A percentile compares a stretch with the other conserved stretches of the same genome.
phyloP scores from a whole-genome alignment of 371 early-diverging fungal genomes.

The Mucor plumbeus region DNA sequence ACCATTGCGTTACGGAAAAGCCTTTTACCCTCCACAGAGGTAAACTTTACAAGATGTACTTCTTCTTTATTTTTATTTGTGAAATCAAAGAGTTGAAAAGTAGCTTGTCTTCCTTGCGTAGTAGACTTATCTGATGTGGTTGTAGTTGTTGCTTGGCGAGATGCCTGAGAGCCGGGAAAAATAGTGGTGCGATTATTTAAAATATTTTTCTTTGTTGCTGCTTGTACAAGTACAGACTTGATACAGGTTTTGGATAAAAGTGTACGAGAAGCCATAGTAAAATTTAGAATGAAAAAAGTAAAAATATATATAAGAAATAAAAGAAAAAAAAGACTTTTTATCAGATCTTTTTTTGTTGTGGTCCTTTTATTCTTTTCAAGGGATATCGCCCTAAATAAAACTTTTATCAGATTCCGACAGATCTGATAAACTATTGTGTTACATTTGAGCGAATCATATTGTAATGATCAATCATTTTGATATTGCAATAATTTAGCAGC shows the following conservation, averaged over 20 bases:
- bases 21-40: slow-evolving; percentile 76
- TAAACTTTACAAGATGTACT: slow-evolving; percentile 27
- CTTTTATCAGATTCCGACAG: slow-evolving; percentile 21
- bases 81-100: slow-evolving; percentile 2
- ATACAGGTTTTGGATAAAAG: slow-evolving; percentile 22
- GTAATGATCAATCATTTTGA: not conserved
- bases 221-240: slow-evolving; percentile 12
- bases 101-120: not conserved
- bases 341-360: not conserved
- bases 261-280: slow-evolving; percentile 21
- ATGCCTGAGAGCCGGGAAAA: slow-evolving; percentile 22
- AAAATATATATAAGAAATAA: slow-evolving; percentile 1
- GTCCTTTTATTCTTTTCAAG: not conserved
- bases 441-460: slow-evolving; percentile 10
- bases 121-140: slow-evolving; percentile 8
- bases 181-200: slow-evolving; percentile 22
- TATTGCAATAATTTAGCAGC: not conserved
- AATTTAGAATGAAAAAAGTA: not conserved
- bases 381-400: not conserved
- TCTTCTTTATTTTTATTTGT: not conserved
- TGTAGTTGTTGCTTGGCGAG: slow-evolving; percentile 27
- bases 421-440: slow-evolving; percentile 17
- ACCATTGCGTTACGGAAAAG: slow-evolving; percentile 80
- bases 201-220: slow-evolving; percentile 14
- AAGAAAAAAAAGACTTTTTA: slow-evolving; percentile 6